A percentile compares a stretch with the other conserved stretches of the same genome.
Conservation (phyloP, 345 rosid species). For the Punica granatum region DNA sequence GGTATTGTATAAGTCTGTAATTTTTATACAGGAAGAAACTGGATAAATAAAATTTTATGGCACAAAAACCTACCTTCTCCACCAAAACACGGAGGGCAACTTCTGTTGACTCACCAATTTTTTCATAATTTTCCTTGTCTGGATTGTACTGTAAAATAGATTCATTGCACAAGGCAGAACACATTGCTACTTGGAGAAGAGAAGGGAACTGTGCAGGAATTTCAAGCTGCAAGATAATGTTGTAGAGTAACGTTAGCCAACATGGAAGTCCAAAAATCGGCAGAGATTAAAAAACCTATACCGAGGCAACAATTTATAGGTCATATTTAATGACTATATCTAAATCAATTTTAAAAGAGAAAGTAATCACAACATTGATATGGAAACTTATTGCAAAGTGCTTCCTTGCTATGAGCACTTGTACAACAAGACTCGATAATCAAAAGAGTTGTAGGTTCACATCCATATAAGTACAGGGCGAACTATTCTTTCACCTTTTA, state of each 20-base stretch:
- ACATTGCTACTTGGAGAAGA: conserved; percentile 90
- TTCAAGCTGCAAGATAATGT: conserved; percentile 60
- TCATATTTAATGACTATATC: background rate
- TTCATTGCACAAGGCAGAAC: conserved; percentile 96
- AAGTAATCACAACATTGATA: background rate
- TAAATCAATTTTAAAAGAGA: background rate
- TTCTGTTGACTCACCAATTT: conserved; percentile 99
- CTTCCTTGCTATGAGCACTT: background rate
- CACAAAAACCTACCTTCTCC: conserved; percentile 65
- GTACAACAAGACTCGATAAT: background rate
- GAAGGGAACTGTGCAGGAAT: conserved; percentile 88
- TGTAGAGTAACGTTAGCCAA: background rate
- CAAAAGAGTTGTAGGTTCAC: background rate
- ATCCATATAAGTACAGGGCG: background rate
- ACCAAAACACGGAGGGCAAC: conserved; percentile 92
- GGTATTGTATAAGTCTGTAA: background rate
- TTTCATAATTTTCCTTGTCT: conserved; percentile 80
- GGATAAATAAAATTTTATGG: conserved; percentile 1
- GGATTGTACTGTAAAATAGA: conserved; percentile 94
- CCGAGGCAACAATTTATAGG: background rate
- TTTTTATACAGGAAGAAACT: background rate
- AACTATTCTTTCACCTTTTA: too few species aligned
- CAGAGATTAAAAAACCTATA: background rate
- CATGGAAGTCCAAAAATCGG: background rate
- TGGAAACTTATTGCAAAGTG: background rate